A percentile compares a stretch with the other conserved stretches of the same genome.
These are phyloP conservation scores for Gremmenia infestans DNA, from an alignment of 2,329 filamentous ascomycete genomes.

Conservation along the genomic window DNA sequence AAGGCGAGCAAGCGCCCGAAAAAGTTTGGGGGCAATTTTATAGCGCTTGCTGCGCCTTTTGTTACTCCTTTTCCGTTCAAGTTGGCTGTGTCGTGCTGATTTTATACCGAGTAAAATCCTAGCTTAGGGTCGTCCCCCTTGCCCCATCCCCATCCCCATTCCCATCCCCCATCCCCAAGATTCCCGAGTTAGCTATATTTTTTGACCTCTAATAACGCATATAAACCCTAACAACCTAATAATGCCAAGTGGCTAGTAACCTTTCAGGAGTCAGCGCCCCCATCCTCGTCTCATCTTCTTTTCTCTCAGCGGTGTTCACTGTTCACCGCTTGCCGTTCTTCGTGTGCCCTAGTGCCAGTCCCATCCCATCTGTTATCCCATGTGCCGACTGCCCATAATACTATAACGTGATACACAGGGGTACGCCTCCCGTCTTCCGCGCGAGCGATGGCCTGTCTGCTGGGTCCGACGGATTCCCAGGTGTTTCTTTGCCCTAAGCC, in stretches of 20 bases:
- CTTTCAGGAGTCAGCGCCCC: neutral
- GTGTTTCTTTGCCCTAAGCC: slow-evolving; percentile 2
- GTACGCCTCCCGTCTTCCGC: slow-evolving; percentile 24
- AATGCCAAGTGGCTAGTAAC: neutral
- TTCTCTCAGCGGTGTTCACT: neutral
- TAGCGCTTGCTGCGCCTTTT: too few species aligned
- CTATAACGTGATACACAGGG: slow-evolving; percentile 26
- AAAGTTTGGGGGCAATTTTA: too few species aligned
- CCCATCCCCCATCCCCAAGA: too few species aligned
- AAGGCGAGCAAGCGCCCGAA: too few species aligned
- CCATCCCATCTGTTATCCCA: neutral
- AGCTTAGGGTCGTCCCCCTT: too few species aligned
- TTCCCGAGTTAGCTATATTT: too few species aligned
- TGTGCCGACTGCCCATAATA: slow-evolving; percentile 4
- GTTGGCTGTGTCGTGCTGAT: too few species aligned
- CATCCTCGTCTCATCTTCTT: neutral
- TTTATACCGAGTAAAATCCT: too few species aligned
- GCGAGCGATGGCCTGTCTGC: slow-evolving; percentile 10
- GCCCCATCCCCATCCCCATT: too few species aligned
- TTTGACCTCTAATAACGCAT: neutral
- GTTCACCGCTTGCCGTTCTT: neutral
- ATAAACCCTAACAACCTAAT: neutral
- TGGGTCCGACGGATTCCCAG: neutral
- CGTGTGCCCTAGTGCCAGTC: neutral
- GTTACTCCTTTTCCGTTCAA: too few species aligned